phyloP scores from a whole-genome alignment of 2,329 filamentous ascomycete genomes.

The Trichophyton equinum region DNA sequence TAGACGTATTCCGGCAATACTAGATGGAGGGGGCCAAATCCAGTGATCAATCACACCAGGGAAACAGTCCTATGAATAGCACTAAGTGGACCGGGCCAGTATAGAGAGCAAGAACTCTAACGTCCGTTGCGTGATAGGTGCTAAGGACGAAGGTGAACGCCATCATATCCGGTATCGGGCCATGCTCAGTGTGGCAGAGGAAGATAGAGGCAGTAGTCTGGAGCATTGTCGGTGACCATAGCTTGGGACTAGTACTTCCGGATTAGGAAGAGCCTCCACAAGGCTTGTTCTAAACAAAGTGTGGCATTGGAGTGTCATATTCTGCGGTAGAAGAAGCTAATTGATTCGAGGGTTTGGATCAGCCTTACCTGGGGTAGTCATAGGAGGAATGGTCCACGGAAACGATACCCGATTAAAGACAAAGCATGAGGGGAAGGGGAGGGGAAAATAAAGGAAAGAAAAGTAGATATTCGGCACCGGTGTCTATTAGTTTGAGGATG shows the following conservation, averaged over 20 bases:
- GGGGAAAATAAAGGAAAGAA: background rate
- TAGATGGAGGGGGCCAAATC: background rate
- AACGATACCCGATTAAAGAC: background rate
- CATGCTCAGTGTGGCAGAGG: background rate
- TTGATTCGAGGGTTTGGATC: background rate
- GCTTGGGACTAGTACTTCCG: background rate
- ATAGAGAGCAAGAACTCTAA: background rate
- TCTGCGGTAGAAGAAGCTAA: background rate
- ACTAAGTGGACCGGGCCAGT: background rate
- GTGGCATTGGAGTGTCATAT: constrained; percentile 1
- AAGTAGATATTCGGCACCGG: background rate
- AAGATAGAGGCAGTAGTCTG: background rate
- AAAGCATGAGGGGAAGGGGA: background rate
- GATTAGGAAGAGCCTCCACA: background rate
- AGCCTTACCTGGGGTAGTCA: background rate
- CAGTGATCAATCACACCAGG: background rate
- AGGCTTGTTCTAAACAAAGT: constrained; percentile 2
- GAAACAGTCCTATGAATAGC: background rate
- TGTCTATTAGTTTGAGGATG: background rate
- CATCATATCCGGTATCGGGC: background rate
- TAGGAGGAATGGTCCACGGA: background rate
- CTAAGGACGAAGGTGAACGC: background rate
- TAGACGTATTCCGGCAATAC: background rate
- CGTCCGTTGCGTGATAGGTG: background rate
- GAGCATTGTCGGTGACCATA: background rate